phyloP scores from a whole-genome alignment of 495 filamentous ascomycete species.

The Penicillium robsamsonii region DNA sequence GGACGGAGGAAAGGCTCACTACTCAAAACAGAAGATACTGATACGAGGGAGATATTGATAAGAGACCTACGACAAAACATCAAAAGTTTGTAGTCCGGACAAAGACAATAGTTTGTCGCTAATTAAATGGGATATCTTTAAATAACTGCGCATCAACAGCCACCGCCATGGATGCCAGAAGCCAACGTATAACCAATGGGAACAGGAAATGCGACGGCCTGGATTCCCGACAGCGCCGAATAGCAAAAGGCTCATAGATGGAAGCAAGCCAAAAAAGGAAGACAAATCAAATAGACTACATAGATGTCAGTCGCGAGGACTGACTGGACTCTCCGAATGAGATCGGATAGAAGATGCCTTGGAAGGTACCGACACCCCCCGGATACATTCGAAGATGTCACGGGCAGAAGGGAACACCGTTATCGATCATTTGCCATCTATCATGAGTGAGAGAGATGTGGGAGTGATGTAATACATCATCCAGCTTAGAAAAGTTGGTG shows the following conservation, averaged over 20 bases:
- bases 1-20: neutral
- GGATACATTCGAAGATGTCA: slow-evolving; percentile 5
- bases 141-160: neutral
- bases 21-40: neutral
- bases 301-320: neutral
- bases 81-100: slow-evolving; percentile 8
- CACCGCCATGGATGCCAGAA: neutral
- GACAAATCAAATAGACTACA: slow-evolving; percentile 21
- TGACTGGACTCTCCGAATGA: neutral
- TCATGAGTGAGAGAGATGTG: neutral
- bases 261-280: slow-evolving; percentile 7
- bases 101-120: slow-evolving; percentile 30
- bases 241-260: neutral
- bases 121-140: slow-evolving; percentile 15
- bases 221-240: neutral
- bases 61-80: neutral
- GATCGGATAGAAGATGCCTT: neutral
- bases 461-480: neutral
- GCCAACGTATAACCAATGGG: neutral
- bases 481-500: slow-evolving; percentile 3
- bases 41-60: neutral
- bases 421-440: neutral
- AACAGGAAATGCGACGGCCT: neutral
- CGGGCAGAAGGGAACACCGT: neutral
- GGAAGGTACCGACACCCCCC: neutral